A percentile compares a stretch with the other conserved stretches of the same genome.
phyloP scores from a whole-genome alignment of 208 protist species.

The Acanthamoeba lenticulata region DNA sequence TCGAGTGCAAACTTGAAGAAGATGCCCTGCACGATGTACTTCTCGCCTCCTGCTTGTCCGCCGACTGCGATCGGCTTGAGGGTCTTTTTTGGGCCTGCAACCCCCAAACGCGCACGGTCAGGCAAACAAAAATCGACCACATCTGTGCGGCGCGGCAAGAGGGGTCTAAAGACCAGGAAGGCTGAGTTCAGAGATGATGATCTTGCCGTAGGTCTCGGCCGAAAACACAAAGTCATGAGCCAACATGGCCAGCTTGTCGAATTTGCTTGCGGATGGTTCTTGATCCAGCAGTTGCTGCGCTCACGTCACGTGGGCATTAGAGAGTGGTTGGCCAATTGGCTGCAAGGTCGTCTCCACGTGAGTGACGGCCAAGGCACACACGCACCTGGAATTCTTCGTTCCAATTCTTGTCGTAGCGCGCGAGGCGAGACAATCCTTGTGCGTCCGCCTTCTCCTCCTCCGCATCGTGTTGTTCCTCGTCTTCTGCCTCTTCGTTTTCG shows the following conservation, averaged over 20 bases:
- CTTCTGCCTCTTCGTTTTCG: neutral
- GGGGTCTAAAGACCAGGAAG: neutral
- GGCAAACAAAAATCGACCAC: neutral
- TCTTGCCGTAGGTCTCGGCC: slow-evolving; percentile 16
- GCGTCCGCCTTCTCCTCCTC: neutral
- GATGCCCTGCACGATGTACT: slow-evolving; percentile 66
- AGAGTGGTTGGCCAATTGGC: neutral
- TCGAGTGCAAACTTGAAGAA: slow-evolving; percentile 75
- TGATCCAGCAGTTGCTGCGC: neutral
- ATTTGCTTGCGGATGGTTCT: slow-evolving; percentile 7
- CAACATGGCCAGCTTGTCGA: slow-evolving; percentile 9
- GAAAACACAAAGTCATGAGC: slow-evolving; percentile 33
- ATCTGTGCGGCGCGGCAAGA: neutral
- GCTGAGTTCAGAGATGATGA: slow-evolving; percentile 62
- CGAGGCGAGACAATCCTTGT: neutral
- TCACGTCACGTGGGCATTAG: neutral
- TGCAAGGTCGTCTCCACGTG: neutral
- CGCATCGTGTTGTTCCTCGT: neutral
- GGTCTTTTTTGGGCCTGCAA: slow-evolving; percentile 50
- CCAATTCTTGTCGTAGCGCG: slow-evolving; percentile 41
- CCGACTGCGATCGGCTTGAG: slow-evolving; percentile 49
- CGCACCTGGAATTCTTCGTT: slow-evolving; percentile 41
- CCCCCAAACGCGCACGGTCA: neutral
- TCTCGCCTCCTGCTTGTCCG: slow-evolving; percentile 60
- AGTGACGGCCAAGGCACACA: neutral